Base-by-base conservation (phyloP, 2,329 filamentous ascomycete genomes). In the Penicillium sp. region DNA sequence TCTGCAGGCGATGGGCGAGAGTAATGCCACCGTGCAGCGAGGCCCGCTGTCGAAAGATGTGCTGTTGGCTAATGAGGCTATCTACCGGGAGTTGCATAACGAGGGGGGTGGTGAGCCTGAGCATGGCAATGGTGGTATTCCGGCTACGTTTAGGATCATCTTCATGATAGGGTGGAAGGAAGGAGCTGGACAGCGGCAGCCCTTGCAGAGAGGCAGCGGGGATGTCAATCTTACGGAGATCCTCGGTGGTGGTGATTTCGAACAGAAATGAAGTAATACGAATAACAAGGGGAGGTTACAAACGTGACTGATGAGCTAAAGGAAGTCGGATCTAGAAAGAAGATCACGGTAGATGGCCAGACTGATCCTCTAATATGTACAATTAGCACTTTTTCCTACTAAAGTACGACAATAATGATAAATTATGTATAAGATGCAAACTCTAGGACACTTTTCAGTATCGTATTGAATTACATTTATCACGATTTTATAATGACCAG, bases 151-250 rank as follows among this genome's bases (percentile, higher is more conserved):
- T 69, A 83, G 94, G 64, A 82, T 96, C 64, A 97, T 99, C 60
- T 96, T 94, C 73, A 97, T 97, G 92, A 99, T 99, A 73, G 94
- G 94, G 0, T 99, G 94, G 94, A 95, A 93, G 70, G 89, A 92
- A 63, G 87, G 89, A 1, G 81, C 83, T 28, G 83, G 86, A 53
- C 92, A 97, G 74, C 80, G 87, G 2, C 80, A 93, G 73, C 92
- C 94, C 5, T 75, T 97, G 57, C 76, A 87, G 62, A 83, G 94
- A 63, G 94, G 94, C 0, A 96, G 88, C 62, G 94, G 90, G 9
- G 81, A 96, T 68, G 77, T 96, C 43, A 96, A 89, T 72, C 81
- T 99, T 61, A 96, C 94, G 72, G 92, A 97, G 71, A 79, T 96
- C 18, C 71, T 89, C 20, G 84, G 76, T 11, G 74, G 75, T 56